These are phyloP conservation scores for Aureobasidium uvarum DNA, from an alignment of 2,329 filamentous ascomycete species.

Conservation along the genomic window DNA sequence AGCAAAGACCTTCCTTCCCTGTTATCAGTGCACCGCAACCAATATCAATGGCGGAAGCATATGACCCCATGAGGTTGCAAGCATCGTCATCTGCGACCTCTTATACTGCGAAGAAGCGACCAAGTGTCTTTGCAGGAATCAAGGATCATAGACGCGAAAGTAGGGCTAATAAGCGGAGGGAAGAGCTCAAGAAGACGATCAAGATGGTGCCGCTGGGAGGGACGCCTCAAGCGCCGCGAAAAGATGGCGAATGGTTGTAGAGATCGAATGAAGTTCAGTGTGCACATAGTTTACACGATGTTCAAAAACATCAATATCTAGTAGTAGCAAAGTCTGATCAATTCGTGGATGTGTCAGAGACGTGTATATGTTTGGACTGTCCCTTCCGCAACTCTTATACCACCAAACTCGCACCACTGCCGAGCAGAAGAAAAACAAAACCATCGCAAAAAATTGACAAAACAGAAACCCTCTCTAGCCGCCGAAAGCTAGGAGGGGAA, in stretches of 20 bases:
- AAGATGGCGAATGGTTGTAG: neutral
- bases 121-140: neutral
- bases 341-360: neutral
- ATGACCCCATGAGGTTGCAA: conserved; percentile 1
- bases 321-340: neutral
- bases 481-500: neutral
- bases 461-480: conserved; percentile 4
- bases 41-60: neutral
- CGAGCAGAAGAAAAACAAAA: neutral
- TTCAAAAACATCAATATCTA: neutral
- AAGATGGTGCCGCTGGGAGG: conserved; percentile 32
- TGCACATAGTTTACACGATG: neutral
- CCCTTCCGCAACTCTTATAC: neutral
- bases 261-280: neutral
- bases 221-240: neutral
- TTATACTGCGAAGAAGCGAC: neutral
- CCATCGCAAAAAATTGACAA: neutral
- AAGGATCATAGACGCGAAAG: conserved; percentile 27
- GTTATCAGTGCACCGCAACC: conserved; percentile 17
- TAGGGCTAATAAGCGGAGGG: conserved; percentile 35
- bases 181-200: conserved; percentile 38
- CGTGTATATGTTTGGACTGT: neutral
- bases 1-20: conserved; percentile 4
- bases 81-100: neutral
- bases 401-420: neutral